Evolutionary conservation across 139 green algal genomes (phyloP).

Genomic region (Astrephomene gubernaculifera): DNA sequence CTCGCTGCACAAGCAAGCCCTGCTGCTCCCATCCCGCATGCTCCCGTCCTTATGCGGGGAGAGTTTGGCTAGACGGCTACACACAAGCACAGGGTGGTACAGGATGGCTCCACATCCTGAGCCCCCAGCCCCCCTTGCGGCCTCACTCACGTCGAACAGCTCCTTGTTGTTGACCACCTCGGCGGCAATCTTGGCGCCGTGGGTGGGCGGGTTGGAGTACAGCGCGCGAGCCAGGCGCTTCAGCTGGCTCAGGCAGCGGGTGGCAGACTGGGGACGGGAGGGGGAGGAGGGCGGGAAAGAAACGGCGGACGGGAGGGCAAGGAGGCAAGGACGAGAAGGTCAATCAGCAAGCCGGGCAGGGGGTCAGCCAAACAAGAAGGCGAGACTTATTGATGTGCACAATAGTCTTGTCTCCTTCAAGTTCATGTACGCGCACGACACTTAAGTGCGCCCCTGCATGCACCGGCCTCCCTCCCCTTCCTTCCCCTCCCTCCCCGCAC

Average conservation of each 20-base stretch:
- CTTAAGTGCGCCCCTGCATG: background rate
- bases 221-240: conserved; percentile 95
- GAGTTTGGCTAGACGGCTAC: too few relatives aligned
- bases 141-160: conserved; percentile 34
- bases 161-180: conserved; percentile 84
- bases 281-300: background rate
- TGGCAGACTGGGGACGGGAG: conserved; percentile 60
- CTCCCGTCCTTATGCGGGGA: too few relatives aligned
- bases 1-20: too few relatives aligned
- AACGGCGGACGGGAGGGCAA: background rate
- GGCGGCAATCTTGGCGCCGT: conserved; percentile 93
- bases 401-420: too few relatives aligned
- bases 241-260: conserved; percentile 86
- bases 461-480: background rate
- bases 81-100: too few relatives aligned
- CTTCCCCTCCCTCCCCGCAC: background rate
- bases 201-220: conserved; percentile 93
- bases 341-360: background rate
- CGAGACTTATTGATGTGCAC: too few relatives aligned
- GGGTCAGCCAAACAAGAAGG: background rate
- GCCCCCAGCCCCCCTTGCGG: too few relatives aligned
- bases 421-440: too few relatives aligned
- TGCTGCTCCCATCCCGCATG: too few relatives aligned
- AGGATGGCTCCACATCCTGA: too few relatives aligned
- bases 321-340: background rate